phyloP scores from a whole-genome alignment of 768 basidiomycete species.

The Guyanaporus albipodus region DNA sequence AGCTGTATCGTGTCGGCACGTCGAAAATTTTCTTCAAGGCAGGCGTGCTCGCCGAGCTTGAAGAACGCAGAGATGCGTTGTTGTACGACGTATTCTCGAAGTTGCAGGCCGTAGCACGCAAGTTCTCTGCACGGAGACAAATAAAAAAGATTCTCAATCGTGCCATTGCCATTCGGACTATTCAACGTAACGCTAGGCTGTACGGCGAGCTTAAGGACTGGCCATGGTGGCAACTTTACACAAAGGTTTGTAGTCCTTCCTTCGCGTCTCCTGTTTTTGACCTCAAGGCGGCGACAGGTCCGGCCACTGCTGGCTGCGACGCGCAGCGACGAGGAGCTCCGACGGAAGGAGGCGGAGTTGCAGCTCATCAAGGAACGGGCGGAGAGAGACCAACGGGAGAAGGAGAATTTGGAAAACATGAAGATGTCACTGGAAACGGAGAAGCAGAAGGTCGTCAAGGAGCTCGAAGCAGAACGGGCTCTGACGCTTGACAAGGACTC shows the following conservation, averaged over 20 bases:
- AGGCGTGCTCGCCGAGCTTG: slow-evolving; percentile 92
- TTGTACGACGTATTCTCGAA: slow-evolving; percentile 86
- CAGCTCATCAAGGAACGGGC: slow-evolving; percentile 77
- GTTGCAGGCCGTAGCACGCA: slow-evolving; percentile 82
- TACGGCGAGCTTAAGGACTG: slow-evolving; percentile 89
- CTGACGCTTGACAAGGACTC: slow-evolving; percentile 80
- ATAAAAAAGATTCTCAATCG: slow-evolving; percentile 95
- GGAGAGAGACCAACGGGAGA: slow-evolving; percentile 81
- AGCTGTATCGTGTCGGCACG: slow-evolving; percentile 85
- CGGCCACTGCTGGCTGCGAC: slow-evolving; percentile 92
- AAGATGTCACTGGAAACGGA: slow-evolving; percentile 82
- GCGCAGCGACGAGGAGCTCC: slow-evolving; percentile 86
- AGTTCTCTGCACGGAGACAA: slow-evolving; percentile 82
- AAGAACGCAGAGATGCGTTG: slow-evolving; percentile 86
- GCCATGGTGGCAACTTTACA: slow-evolving; percentile 99
- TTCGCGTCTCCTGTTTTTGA: slow-evolving; percentile 1
- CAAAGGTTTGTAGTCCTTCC: slow-evolving; percentile 54
- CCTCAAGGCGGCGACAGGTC: slow-evolving; percentile 46
- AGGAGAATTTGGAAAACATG: slow-evolving; percentile 70
- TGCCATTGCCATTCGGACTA: slow-evolving; percentile 84
- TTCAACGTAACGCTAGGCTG: slow-evolving; percentile 90
- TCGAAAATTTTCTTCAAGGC: slow-evolving; percentile 99
- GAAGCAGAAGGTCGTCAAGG: slow-evolving; percentile 76
- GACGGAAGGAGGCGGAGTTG: slow-evolving; percentile 83
- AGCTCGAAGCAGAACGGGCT: slow-evolving; percentile 77